A percentile compares a stretch with the other conserved stretches of the same genome.
Evolutionary conservation across 192 early-diverging fungal species (phyloP).

Genomic region (Chytriomyces sp.): DNA sequence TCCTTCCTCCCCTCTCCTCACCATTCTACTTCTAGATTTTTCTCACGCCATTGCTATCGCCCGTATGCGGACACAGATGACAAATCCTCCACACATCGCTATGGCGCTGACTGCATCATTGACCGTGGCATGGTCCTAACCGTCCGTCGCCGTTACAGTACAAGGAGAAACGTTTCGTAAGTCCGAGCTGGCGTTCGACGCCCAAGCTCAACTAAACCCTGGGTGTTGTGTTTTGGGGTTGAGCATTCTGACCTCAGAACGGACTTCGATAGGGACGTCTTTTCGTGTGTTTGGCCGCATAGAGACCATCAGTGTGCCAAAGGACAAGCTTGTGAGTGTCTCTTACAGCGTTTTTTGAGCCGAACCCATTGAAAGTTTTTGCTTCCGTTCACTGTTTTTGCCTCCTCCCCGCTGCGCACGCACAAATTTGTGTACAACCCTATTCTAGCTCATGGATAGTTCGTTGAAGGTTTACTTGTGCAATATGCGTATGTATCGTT

Average conservation of each 20-base stretch:
- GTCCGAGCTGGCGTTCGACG: background rate
- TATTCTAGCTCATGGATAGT: background rate
- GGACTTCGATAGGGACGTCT: slow-evolving; percentile 60
- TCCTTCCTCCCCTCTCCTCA: background rate
- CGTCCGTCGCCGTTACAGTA: too few species aligned
- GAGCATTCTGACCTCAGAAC: slow-evolving; percentile 58
- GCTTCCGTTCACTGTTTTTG: background rate
- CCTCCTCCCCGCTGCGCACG: background rate
- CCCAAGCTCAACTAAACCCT: slow-evolving; percentile 54
- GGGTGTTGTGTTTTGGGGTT: slow-evolving; percentile 76
- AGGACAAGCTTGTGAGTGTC: slow-evolving; percentile 50
- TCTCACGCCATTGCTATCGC: background rate
- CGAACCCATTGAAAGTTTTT: background rate
- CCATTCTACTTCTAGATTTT: background rate
- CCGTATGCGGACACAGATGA: background rate
- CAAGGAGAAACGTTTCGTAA: background rate
- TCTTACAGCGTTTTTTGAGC: too few species aligned
- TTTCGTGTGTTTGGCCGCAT: slow-evolving; percentile 63
- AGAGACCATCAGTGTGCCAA: slow-evolving; percentile 62
- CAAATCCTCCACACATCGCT: background rate
- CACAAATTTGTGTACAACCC: slow-evolving; percentile 18
- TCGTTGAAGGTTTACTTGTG: slow-evolving; percentile 26
- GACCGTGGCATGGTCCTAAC: too few species aligned
- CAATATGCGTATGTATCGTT: background rate
- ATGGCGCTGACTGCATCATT: too few species aligned